These are phyloP conservation scores for Rubia tinctorum DNA, from an alignment of 305 asterid species.

Conservation along the genomic window DNA sequence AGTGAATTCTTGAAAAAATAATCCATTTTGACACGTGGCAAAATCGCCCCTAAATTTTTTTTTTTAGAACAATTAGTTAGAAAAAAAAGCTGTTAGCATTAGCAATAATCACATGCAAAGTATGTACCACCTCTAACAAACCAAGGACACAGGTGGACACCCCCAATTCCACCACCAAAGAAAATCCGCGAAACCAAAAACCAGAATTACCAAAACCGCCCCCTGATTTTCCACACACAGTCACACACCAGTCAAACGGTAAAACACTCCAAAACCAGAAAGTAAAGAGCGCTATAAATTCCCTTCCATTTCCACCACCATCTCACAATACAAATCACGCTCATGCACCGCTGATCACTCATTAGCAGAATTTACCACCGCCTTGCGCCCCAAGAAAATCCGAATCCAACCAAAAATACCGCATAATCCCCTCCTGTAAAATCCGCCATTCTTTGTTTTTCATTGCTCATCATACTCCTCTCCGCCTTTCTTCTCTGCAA, in stretches of 20 bases:
- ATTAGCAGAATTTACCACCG: background rate
- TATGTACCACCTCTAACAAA: background rate
- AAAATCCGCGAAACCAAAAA: no score
- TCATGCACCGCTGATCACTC: background rate
- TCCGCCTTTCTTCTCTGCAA: background rate
- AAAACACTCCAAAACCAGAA: background rate
- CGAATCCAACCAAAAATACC: background rate
- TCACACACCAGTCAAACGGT: background rate
- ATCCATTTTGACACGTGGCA: no score
- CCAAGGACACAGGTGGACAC: background rate
- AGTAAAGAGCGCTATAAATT: background rate
- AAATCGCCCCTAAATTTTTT: no score
- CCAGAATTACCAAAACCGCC: background rate
- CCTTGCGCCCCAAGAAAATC: background rate
- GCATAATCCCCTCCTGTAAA: no score
- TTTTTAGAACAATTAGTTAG: no score
- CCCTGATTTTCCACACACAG: background rate
- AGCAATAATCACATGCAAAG: background rate
- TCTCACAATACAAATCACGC: background rate
- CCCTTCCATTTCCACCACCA: background rate
- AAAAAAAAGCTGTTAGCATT: no score
- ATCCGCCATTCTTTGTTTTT: constrained; percentile 8
- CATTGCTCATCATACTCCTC: background rate
- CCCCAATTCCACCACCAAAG: no score
- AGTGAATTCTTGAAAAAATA: no score